Evolutionary conservation across 306 rosid species (phyloP).

Genomic region (Purshia tridentata): DNA sequence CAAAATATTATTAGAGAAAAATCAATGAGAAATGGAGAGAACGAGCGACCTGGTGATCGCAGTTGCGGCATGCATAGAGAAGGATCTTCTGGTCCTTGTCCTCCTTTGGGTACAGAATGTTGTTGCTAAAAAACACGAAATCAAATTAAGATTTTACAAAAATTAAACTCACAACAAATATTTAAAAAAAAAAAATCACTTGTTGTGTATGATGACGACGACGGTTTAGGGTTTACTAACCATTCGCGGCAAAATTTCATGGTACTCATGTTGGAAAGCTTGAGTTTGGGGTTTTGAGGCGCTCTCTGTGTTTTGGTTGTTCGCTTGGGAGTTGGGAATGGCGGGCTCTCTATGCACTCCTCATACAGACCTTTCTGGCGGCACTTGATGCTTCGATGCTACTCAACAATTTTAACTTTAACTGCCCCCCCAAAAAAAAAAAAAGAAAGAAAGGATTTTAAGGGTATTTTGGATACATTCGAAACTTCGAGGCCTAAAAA

Average conservation of each 20-base stretch:
- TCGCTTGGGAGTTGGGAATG: background rate
- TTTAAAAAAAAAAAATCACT: background rate
- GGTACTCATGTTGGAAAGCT: constrained; percentile 68
- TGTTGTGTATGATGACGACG: constrained; percentile 1
- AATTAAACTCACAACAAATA: background rate
- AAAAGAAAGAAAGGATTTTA: no score
- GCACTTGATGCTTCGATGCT: background rate
- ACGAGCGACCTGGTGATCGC: constrained; percentile 78
- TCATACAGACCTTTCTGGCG: background rate
- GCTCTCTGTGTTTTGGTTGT: background rate
- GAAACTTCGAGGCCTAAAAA: background rate
- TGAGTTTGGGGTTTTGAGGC: background rate
- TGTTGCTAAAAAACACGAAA: constrained; percentile 57
- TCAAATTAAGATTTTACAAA: background rate
- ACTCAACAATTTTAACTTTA: background rate
- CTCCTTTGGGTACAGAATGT: constrained; percentile 93
- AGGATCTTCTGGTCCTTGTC: constrained; percentile 75
- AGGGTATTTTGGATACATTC: background rate
- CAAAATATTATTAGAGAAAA: background rate
- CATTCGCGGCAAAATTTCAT: constrained; percentile 99
- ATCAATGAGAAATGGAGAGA: background rate
- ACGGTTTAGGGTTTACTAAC: constrained; percentile 30
- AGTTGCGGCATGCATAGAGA: constrained; percentile 93
- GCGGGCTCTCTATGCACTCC: constrained; percentile 1
- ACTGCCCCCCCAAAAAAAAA: no score